A percentile compares a stretch with the other conserved stretches of the same genome.
Conservation (phyloP, 352 stramenopile genomes). For the Pythium chondricola region DNA sequence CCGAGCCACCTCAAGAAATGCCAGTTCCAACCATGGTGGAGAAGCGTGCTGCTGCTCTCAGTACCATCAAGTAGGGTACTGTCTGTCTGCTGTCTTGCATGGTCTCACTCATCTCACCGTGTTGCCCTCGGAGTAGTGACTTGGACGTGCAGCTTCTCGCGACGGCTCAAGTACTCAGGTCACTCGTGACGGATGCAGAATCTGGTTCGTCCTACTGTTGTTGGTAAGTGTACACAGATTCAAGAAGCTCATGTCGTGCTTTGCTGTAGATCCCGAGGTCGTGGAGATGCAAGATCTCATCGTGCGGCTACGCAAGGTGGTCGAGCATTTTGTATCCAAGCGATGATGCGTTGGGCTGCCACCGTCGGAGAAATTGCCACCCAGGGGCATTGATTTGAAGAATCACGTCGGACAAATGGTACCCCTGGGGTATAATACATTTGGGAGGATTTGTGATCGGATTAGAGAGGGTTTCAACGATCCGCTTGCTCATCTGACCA, state of each 20-base stretch:
- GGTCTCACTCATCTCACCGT: too few relatives aligned
- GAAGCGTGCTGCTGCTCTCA: constrained; percentile 4
- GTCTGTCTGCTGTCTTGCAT: neutral
- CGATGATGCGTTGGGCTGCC: neutral
- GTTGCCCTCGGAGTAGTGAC: too few relatives aligned
- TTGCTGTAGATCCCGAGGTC: constrained; percentile 22
- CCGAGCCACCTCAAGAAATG: neutral
- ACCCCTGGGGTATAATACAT: too few relatives aligned
- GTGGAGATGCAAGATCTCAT: constrained; percentile 39
- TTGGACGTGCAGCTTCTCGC: constrained; percentile 23
- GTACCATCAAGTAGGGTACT: constrained; percentile 22
- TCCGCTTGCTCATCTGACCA: too few relatives aligned
- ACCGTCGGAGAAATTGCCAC: constrained; percentile 14
- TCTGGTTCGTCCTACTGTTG: constrained; percentile 2
- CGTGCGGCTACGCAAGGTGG: constrained; percentile 20
- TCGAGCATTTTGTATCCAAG: constrained; percentile 20
- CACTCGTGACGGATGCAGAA: constrained; percentile 3
- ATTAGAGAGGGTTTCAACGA: too few relatives aligned
- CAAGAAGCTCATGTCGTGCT: neutral
- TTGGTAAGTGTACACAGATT: neutral
- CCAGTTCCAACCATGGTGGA: neutral
- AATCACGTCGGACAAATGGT: too few relatives aligned
- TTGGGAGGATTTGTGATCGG: too few relatives aligned
- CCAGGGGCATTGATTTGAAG: too few relatives aligned
- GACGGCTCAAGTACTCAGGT: constrained; percentile 16